Evolutionary conservation across 495 filamentous ascomycete genomes (phyloP).

Genomic region (Rhizodiscina lignyota): DNA sequence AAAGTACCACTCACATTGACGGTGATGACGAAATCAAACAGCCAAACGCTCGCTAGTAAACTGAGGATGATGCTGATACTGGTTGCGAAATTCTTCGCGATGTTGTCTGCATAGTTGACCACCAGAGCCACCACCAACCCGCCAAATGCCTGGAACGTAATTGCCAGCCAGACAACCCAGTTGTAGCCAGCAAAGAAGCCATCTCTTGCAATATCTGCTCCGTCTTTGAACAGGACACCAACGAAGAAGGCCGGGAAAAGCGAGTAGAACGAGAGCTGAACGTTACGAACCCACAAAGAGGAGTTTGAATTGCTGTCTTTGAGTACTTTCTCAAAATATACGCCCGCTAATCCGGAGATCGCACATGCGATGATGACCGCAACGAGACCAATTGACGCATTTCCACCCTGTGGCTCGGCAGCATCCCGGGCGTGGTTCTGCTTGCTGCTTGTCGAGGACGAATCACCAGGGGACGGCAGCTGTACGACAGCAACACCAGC

Average conservation of each 20-base stretch:
- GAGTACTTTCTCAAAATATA: conserved; percentile 90
- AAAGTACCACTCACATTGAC: conserved; percentile 37
- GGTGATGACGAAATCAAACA: conserved; percentile 67
- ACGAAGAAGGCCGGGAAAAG: conserved; percentile 74
- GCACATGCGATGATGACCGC: conserved; percentile 61
- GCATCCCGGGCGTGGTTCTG: conserved; percentile 9
- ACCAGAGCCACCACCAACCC: conserved; percentile 71
- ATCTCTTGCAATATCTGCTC: conserved; percentile 59
- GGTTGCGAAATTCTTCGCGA: conserved; percentile 81
- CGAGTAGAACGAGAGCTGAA: conserved; percentile 85
- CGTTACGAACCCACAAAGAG: conserved; percentile 83
- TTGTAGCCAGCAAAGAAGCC: conserved; percentile 94
- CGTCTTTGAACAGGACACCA: conserved; percentile 75
- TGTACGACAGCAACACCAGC: conserved; percentile 78
- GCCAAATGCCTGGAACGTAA: conserved; percentile 65
- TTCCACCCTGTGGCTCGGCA: conserved; percentile 46
- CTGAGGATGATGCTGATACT: conserved; percentile 78
- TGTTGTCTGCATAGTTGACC: conserved; percentile 75
- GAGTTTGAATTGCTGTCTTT: conserved; percentile 49
- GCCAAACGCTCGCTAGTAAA: conserved; percentile 64
- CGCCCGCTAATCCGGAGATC: conserved; percentile 68
- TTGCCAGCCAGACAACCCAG: conserved; percentile 72
- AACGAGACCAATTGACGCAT: conserved; percentile 56
- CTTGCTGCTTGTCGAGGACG: background rate
- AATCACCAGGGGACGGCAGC: conserved; percentile 37